Percentiles rank a stretch among this genome's conserved stretches.
Conservation (phyloP, 306 rosid species). For the Pterocarpus macrocarpus region DNA sequence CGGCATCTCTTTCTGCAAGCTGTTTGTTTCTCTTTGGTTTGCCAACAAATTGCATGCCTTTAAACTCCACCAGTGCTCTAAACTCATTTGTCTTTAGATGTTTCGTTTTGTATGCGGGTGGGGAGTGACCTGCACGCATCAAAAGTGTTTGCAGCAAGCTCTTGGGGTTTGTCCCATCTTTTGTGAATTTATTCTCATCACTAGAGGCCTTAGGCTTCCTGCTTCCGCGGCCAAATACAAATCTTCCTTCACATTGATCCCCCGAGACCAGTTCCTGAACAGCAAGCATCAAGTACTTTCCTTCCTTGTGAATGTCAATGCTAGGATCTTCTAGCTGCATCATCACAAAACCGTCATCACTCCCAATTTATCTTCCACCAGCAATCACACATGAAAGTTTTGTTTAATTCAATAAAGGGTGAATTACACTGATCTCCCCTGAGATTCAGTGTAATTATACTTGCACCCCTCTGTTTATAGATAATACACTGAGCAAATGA, state of each 20-base stretch:
- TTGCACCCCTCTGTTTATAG: too few species aligned
- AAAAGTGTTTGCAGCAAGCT: constrained; percentile 89
- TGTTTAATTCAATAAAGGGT: background rate
- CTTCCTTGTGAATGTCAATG: constrained; percentile 87
- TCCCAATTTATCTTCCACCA: constrained; percentile 12
- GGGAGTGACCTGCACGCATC: constrained; percentile 96
- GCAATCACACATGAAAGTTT: background rate
- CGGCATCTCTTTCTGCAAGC: constrained; percentile 97
- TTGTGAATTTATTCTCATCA: constrained; percentile 73
- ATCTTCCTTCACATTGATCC: constrained; percentile 97
- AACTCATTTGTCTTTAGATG: constrained; percentile 96
- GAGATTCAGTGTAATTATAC: too few species aligned
- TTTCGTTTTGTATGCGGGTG: constrained; percentile 95
- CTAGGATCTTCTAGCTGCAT: constrained; percentile 89
- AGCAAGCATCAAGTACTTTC: constrained; percentile 87
- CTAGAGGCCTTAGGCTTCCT: constrained; percentile 61
- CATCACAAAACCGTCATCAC: constrained; percentile 23
- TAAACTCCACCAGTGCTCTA: constrained; percentile 93
- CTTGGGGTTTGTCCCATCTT: constrained; percentile 92
- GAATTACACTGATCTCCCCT: too few species aligned
- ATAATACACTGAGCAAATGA: too few species aligned
- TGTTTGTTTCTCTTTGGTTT: constrained; percentile 95
- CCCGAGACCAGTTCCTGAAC: constrained; percentile 86
- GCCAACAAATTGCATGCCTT: constrained; percentile 98
- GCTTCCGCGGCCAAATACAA: constrained; percentile 92